These are phyloP conservation scores for Trypanosoma cruzi DNA, from an alignment of 208 protist genomes.

Conservation along the genomic window DNA sequence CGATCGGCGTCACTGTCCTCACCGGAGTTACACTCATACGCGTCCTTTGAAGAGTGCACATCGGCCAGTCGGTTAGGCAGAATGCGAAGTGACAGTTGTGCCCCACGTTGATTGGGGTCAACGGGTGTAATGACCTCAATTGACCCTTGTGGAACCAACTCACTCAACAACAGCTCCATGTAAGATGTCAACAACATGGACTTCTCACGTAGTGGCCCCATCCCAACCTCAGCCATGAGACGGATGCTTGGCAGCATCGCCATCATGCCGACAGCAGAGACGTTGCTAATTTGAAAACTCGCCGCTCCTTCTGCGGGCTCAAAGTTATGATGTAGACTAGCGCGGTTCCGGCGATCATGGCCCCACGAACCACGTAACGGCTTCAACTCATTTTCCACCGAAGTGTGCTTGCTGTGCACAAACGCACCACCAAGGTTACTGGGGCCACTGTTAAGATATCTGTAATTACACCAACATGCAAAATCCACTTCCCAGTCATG, in stretches of 20 bases:
- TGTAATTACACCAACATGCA: conserved; percentile 96
- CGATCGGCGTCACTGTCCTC: conserved; percentile 48
- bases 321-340: conserved; percentile 70
- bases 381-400: conserved; percentile 32
- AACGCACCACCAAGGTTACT: conserved; percentile 91
- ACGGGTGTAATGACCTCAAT: conserved; percentile 86
- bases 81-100: conserved; percentile 91
- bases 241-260: conserved; percentile 81
- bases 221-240: conserved; percentile 84
- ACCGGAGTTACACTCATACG: conserved; percentile 38
- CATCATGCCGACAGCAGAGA: conserved; percentile 60
- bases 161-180: conserved; percentile 83
- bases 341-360: conserved; percentile 74
- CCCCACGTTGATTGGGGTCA: conserved; percentile 81
- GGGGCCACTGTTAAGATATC: conserved; percentile 95
- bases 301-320: conserved; percentile 67
- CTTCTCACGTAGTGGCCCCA: conserved; percentile 80
- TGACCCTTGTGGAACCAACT: conserved; percentile 60
- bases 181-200: conserved; percentile 90
- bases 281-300: conserved; percentile 83
- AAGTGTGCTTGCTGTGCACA: conserved; percentile 89
- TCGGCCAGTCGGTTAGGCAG: conserved; percentile 45
- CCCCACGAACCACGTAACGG: conserved; percentile 93
- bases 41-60: conserved; percentile 4
- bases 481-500: conserved; percentile 97